Evolutionary conservation across 2,329 filamentous ascomycete genomes (phyloP), one percentile per base, ranked within the genome.

Genomic region (Stagonosporopsis rhizophila): DNA sequence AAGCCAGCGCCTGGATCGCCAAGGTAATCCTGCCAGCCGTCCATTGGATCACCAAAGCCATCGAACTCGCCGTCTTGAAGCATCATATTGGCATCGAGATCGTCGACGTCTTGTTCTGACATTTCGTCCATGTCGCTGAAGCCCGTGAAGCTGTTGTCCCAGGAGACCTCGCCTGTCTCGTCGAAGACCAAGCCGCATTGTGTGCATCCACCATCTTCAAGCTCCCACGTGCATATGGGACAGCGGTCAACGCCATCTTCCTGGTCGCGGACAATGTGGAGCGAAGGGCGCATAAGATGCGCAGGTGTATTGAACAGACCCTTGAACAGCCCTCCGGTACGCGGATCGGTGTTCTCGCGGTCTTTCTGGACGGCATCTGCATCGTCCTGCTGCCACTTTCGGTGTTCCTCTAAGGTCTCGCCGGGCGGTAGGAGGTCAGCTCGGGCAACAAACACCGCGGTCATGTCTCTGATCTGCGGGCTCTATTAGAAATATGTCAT

Each of bases 211-310:
- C 84, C 84, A 39, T 87, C 85, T 67, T 87, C 85, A 42, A 89
- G 77, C 71, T 90, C 88, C 81, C 83, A 85, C 8, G 80, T 75
- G 72, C 88, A 90, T 2, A 76, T 60, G 1, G 87, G 87, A 69
- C 88, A 90, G 61, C 87, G 81, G 51, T 83, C 76, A 17, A 89
- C 82, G 30, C 83, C 82, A 68, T 89, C 87, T 67, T 82, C 81
- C 30, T 81, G 75, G 62, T 89, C 86, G 42, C 80, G 76, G 32
- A 86, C 76, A 12, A 83, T 64, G 63, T 75, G 55, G 34, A 77
- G 56, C n/a, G 69, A 58, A 47, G 69, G 61, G 25, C 66, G 64
- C 14, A 56, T 63, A 14, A 63, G 52, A 40, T 67, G 65, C 11
- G 51, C 19, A 17, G 62, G 62, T 19, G 60, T 66, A 42, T 76